Evolutionary conservation across 257 asterid species (phyloP).

Genomic region (Ajuga chamaepitys): DNA sequence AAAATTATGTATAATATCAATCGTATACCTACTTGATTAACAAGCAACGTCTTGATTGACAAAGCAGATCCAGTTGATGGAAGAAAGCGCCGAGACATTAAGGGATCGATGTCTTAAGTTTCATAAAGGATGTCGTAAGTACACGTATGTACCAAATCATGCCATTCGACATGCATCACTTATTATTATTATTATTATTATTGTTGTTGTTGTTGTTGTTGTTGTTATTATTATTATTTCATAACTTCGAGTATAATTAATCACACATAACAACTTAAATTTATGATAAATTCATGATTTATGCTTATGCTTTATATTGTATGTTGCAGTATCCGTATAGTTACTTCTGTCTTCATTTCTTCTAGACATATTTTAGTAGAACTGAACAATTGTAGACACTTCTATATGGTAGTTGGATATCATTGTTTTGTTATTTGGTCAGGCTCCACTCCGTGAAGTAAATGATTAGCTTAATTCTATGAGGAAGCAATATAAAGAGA

Average conservation of each 20-base stretch:
- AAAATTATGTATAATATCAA: background rate
- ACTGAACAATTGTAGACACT: background rate
- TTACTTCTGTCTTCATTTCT: background rate
- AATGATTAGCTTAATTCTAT: constrained; percentile 1
- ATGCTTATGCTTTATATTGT: background rate
- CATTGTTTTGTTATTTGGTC: background rate
- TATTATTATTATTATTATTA: too few relatives aligned
- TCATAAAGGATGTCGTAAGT: constrained; percentile 90
- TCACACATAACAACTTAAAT: background rate
- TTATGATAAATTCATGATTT: background rate
- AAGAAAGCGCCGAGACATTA: constrained; percentile 76
- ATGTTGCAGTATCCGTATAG: background rate
- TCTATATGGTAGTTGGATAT: background rate
- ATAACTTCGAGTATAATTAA: background rate
- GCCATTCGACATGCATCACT: background rate
- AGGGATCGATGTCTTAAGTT: constrained; percentile 81
- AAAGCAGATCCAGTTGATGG: constrained; percentile 83
- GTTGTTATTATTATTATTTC: background rate
- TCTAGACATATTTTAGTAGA: background rate
- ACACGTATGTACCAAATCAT: constrained; percentile 50
- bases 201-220: too few relatives aligned
- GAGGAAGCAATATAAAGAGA: background rate
- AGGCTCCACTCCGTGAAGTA: background rate
- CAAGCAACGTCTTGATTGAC: constrained; percentile 23
- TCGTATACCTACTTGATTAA: constrained; percentile 11